Base-by-base conservation (phyloP, 495 filamentous ascomycete genomes). In the Podospora australis region DNA sequence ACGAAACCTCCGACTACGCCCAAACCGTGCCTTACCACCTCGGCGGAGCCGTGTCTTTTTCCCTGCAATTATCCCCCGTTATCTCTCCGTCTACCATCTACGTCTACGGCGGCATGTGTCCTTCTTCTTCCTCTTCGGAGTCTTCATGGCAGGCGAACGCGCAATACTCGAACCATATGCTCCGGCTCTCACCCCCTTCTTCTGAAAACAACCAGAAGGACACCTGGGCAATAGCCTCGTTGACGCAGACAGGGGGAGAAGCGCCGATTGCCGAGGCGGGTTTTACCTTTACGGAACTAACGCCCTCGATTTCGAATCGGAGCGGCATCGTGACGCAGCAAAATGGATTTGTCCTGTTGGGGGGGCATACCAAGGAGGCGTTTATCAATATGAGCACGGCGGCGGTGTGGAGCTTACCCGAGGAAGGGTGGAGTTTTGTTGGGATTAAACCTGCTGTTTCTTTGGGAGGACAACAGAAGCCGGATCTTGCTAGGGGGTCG, bases 301-400 rank as follows among this genome's bases (percentile, higher is more conserved):
- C 69, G 16, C 78, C 84, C 8, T 67, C 69, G 1, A 48, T 70
- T 16, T 63, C 67, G 19, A 83, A 85, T 28, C 82, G 73, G 46
- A 79, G 78, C 0, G 78, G 74, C 22, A 65, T 70, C 3, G 60
- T 78, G 25, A 80, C 70, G 2, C 79, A 84, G 57, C 81, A 88
- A 58, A 82, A 82, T 41, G 81, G 81, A 44, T 90, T 86, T 44
- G 80, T 96, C 6, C 67, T 97, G 11, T 69, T 96, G 32, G 91
- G 90, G 10, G 91, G 91, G 0, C 88, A 96, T 60, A 95, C 90
- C 0, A 71, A 79, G 52, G 56, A 70, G 11, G 91, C 88, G 0
- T 96, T 96, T 55, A 80, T 95, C 60, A 95, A 96, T 61, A 95
- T 94, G 86, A 89, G 86, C 25, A 86, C 88, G 49, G 78, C 91